phyloP scores from a whole-genome alignment of 805 yeast species.

The Ascoidea rubescens region DNA sequence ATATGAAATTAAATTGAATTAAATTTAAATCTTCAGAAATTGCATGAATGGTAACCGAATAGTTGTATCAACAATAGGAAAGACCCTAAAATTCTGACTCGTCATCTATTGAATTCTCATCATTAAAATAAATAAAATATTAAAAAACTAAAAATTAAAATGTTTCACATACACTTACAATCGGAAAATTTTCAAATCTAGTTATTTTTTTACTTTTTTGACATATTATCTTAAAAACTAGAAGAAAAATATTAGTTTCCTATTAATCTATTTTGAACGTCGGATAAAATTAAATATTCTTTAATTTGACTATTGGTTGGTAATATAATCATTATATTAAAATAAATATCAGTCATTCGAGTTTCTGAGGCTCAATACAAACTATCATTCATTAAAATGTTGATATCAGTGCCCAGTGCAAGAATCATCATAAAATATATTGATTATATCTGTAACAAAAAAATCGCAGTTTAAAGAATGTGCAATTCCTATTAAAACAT shows the following conservation, averaged over 20 bases:
- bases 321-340: constrained; percentile 1
- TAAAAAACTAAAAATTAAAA: too few relatives aligned
- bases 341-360: constrained; percentile 33
- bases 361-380: constrained; percentile 62
- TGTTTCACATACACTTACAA: not conserved
- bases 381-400: constrained; percentile 47
- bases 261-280: too few relatives aligned
- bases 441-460: constrained; percentile 2
- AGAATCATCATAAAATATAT: constrained; percentile 32
- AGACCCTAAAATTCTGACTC: constrained; percentile 57
- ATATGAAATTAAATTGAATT: too few relatives aligned
- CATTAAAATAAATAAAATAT: not conserved
- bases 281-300: not conserved
- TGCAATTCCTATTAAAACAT: too few relatives aligned
- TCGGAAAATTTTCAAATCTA: not conserved
- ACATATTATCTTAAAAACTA: too few relatives aligned
- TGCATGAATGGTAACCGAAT: constrained; percentile 52
- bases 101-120: constrained; percentile 34
- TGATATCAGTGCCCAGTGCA: constrained; percentile 59
- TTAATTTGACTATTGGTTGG: not conserved
- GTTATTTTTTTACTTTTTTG: too few relatives aligned
- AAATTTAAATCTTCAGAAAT: constrained; percentile 16
- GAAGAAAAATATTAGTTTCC: not conserved
- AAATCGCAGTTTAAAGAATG: too few relatives aligned
- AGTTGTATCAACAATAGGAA: constrained; percentile 54